Percentiles rank a stretch among this genome's conserved stretches.
Evolutionary conservation across 805 yeast species (phyloP).

Genomic region (Candida caryicola): DNA sequence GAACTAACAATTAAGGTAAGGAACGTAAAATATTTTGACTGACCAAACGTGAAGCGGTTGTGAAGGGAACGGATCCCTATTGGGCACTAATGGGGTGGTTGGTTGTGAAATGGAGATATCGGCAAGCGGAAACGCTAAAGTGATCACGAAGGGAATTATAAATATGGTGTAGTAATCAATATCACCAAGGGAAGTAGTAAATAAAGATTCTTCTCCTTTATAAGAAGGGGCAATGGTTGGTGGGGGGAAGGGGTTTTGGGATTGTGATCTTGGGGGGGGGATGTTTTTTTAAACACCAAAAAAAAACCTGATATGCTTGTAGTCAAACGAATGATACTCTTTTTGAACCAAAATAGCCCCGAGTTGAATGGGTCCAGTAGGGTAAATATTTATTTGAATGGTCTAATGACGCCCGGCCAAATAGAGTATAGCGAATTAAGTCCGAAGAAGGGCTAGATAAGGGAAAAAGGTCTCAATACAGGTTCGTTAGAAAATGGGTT

Average conservation of each 20-base stretch:
- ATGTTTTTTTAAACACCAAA: no score
- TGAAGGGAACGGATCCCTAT: background rate
- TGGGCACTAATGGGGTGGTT: background rate
- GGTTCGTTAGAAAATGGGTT: slow-evolving; percentile 6
- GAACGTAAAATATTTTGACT: background rate
- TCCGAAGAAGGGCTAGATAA: slow-evolving; percentile 4
- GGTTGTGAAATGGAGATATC: background rate
- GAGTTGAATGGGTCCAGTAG: no score
- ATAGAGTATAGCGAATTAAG: no score
- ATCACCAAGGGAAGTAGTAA: background rate
- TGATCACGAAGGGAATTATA: background rate
- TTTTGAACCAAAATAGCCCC: no score
- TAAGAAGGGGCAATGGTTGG: background rate
- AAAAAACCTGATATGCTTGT: no score
- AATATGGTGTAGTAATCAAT: no score
- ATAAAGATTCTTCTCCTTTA: background rate
- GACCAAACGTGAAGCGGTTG: background rate
- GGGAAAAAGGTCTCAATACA: background rate
- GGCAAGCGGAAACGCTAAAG: background rate
- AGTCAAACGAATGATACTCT: no score
- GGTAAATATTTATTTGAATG: no score
- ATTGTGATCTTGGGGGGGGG: no score
- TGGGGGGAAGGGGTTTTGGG: no score
- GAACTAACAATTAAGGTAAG: background rate
- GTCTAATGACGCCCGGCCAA: no score